phyloP scores from a whole-genome alignment of 257 asterid species.

The Capsicum pubescens region DNA sequence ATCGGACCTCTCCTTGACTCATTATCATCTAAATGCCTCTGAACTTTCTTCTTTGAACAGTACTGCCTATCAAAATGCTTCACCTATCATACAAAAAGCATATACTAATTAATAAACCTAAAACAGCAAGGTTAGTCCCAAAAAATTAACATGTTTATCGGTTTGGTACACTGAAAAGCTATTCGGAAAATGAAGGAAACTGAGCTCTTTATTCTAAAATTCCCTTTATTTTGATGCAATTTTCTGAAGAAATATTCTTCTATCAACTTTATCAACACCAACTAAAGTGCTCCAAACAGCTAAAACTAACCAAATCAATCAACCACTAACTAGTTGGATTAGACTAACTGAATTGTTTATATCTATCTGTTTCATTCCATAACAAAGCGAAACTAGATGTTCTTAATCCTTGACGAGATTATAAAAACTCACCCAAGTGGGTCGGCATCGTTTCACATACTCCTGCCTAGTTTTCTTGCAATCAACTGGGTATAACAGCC shows the following conservation, averaged over 20 bases:
- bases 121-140: neutral
- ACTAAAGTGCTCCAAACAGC: neutral
- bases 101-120: neutral
- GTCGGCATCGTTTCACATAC: constrained; percentile 75
- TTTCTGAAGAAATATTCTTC: neutral
- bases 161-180: neutral
- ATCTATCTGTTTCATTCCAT: neutral
- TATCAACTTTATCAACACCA: neutral
- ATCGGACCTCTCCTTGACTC: constrained; percentile 95
- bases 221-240: neutral
- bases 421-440: constrained; percentile 75
- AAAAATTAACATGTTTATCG: neutral
- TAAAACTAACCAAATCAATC: neutral
- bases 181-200: neutral
- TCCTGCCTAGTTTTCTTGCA: constrained; percentile 76
- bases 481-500: constrained; percentile 84
- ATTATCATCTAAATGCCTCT: constrained; percentile 87
- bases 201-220: neutral
- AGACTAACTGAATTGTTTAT: neutral
- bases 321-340: neutral
- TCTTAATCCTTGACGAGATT: neutral
- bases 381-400: neutral
- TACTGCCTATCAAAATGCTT: constrained; percentile 96
- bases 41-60: constrained; percentile 82
- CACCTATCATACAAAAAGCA: constrained; percentile 53